phyloP scores from a whole-genome alignment of 2,329 filamentous ascomycete species.

The Diaporthe australafricana region DNA sequence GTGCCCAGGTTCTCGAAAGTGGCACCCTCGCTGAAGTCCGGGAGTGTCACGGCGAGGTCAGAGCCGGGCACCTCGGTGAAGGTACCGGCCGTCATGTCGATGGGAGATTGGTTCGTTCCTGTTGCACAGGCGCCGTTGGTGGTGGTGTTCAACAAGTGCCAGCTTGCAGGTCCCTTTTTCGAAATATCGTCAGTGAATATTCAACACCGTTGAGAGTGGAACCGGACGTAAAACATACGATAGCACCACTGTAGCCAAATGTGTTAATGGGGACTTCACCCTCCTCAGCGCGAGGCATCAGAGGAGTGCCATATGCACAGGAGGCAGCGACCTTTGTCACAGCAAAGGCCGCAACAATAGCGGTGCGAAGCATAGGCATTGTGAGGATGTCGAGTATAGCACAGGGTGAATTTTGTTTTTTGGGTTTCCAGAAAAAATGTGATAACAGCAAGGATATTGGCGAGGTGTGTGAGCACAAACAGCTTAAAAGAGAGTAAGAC shows the following conservation, averaged over 20 bases:
- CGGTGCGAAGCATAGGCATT: slow-evolving; percentile 15
- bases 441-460: background rate
- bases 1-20: slow-evolving; percentile 69
- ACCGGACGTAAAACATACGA: slow-evolving; percentile 42
- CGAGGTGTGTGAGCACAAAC: background rate
- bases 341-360: slow-evolving; percentile 16
- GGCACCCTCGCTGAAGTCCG: slow-evolving; percentile 54
- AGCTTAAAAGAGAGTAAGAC: slow-evolving; percentile 9
- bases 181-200: background rate
- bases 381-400: background rate
- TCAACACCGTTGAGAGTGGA: background rate
- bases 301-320: slow-evolving; percentile 44
- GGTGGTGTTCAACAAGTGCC: slow-evolving; percentile 47
- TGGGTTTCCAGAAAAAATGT: background rate
- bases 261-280: slow-evolving; percentile 46
- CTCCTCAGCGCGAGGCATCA: slow-evolving; percentile 44
- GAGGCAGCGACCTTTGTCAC: slow-evolving; percentile 43
- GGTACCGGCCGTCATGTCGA: slow-evolving; percentile 59
- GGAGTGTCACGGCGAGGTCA: slow-evolving; percentile 53
- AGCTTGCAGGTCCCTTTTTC: slow-evolving; percentile 48
- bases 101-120: slow-evolving; percentile 68
- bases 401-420: background rate
- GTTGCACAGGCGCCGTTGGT: slow-evolving; percentile 62
- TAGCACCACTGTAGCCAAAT: slow-evolving; percentile 49
- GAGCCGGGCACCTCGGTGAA: slow-evolving; percentile 48